A percentile compares a stretch with the other conserved stretches of the same genome.
These are phyloP conservation scores for Phlegmacium glaucopus DNA, from an alignment of 768 basidiomycete species.

Conservation along the genomic window DNA sequence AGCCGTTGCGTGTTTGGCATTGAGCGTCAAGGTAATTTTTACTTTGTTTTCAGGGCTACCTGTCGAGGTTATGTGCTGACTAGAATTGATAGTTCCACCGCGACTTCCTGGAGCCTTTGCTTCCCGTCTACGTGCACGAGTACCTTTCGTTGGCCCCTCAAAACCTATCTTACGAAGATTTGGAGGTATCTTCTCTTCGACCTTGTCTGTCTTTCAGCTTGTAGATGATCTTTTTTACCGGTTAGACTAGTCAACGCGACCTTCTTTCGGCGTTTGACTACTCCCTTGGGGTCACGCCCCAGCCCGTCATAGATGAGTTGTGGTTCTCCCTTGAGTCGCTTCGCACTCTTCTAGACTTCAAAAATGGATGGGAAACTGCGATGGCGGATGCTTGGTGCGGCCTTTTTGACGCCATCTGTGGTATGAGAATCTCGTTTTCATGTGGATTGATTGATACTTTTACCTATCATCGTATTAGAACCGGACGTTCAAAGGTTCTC, in stretches of 20 bases:
- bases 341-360: slow-evolving; percentile 35
- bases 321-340: slow-evolving; percentile 55
- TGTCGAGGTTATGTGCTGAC: background rate
- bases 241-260: slow-evolving; percentile 54
- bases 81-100: slow-evolving; percentile 49
- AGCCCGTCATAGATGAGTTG: slow-evolving; percentile 55
- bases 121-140: slow-evolving; percentile 48
- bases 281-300: slow-evolving; percentile 49
- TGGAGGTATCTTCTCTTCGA: slow-evolving; percentile 43
- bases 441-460: background rate
- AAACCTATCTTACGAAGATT: slow-evolving; percentile 37
- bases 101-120: slow-evolving; percentile 55
- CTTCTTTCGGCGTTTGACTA: slow-evolving; percentile 46
- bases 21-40: slow-evolving; percentile 54
- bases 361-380: slow-evolving; percentile 44
- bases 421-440: slow-evolving; percentile 24
- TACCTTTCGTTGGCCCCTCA: slow-evolving; percentile 51
- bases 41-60: background rate
- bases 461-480: slow-evolving; percentile 29
- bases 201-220: background rate
- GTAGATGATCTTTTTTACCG: background rate
- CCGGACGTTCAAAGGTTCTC: slow-evolving; percentile 51
- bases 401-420: slow-evolving; percentile 40
- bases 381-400: slow-evolving; percentile 46
- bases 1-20: slow-evolving; percentile 53